Evolutionary conservation across 2,329 filamentous ascomycete species (phyloP).

Genomic region (Cryoendolithus antarcticus): DNA sequence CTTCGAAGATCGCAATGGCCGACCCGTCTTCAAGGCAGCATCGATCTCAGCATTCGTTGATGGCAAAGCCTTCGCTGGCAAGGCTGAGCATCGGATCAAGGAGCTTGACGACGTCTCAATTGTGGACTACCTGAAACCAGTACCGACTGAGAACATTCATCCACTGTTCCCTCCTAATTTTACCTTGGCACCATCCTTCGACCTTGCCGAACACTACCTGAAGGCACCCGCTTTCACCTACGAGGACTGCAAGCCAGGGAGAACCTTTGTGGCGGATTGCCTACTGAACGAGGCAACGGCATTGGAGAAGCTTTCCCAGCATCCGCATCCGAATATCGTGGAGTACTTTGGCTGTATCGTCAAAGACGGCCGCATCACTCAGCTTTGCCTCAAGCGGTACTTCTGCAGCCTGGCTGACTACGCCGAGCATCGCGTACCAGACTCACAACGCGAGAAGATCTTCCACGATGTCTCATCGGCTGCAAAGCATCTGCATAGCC

Average conservation of each 20-base stretch:
- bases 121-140: constrained; percentile 12
- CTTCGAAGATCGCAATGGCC: constrained; percentile 6
- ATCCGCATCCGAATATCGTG: constrained; percentile 20
- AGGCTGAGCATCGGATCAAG: constrained; percentile 8
- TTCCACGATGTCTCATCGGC: constrained; percentile 16
- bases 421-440: constrained; percentile 9
- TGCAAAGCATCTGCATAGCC: constrained; percentile 24
- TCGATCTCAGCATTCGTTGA: constrained; percentile 18
- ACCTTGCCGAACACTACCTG: constrained; percentile 15
- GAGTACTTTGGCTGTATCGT: constrained; percentile 20
- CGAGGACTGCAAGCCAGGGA: constrained; percentile 15
- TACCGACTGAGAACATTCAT: constrained; percentile 16
- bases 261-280: constrained; percentile 19
- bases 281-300: constrained; percentile 16
- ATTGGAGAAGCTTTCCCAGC: constrained; percentile 14
- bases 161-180: constrained; percentile 12
- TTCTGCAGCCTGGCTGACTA: constrained; percentile 15
- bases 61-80: constrained; percentile 16
- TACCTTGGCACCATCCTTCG: constrained; percentile 9
- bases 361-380: constrained; percentile 16
- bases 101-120: constrained; percentile 16
- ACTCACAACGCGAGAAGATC: constrained; percentile 10
- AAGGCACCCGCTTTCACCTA: constrained; percentile 21
- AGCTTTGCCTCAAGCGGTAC: constrained; percentile 18
- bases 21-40: constrained; percentile 9